Conservation (phyloP, 176 grass and related monocot species). For the Aegilops longissima region DNA sequence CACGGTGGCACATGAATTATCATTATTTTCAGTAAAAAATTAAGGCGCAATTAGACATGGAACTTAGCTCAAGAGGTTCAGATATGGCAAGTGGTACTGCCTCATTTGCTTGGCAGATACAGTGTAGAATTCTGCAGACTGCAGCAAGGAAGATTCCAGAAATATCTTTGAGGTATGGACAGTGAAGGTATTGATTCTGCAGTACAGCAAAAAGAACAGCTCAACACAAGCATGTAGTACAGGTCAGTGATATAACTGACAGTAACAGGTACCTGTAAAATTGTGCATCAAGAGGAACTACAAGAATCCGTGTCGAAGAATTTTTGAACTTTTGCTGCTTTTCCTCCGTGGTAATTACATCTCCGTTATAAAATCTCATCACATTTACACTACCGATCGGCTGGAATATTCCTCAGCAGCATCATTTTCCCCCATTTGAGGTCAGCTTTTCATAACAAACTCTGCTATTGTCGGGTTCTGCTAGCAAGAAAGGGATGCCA, state of each 20-base stretch:
- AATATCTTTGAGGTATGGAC: constrained; percentile 29
- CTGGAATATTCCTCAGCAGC: constrained; percentile 40
- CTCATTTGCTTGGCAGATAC: neutral
- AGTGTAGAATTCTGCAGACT: constrained; percentile 13
- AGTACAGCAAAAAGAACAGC: constrained; percentile 9
- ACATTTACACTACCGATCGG: constrained; percentile 21
- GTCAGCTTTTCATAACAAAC: constrained; percentile 37
- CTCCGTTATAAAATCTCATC: constrained; percentile 26
- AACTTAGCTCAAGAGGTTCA: constrained; percentile 17
- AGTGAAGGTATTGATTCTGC: neutral
- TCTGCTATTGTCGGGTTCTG: constrained; percentile 44
- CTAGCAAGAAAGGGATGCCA: constrained; percentile 50
- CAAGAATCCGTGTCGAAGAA: neutral
- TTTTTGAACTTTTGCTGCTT: constrained; percentile 14
- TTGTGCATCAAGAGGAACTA: constrained; percentile 4
- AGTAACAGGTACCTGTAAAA: constrained; percentile 30
- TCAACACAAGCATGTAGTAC: constrained; percentile 1
- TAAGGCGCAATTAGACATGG: neutral
- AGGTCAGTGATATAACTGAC: constrained; percentile 30
- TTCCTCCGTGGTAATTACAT: constrained; percentile 21
- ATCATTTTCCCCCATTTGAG: constrained; percentile 5
- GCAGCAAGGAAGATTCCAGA: constrained; percentile 31
- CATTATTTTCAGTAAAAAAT: neutral
- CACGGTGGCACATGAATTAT: neutral
- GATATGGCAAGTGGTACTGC: neutral